These are phyloP conservation scores for Aurantiochytrium sp. DNA, from an alignment of 108 stramenopile species.

Conservation along the genomic window DNA sequence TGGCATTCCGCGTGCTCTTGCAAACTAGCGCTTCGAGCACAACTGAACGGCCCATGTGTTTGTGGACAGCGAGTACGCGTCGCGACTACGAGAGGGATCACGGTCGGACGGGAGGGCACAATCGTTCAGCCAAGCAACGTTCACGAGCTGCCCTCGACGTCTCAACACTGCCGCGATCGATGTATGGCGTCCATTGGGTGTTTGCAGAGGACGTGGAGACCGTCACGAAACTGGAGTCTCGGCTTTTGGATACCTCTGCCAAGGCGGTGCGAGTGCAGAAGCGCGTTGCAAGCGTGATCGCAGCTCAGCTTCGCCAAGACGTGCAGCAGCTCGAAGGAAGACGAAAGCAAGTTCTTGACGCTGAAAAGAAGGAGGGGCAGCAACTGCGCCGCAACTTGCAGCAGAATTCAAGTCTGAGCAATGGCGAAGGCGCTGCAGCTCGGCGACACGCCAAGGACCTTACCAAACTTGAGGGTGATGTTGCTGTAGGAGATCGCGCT, in stretches of 20 bases:
- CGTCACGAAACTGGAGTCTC: not conserved
- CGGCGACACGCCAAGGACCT: too few species aligned
- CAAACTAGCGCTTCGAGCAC: not conserved
- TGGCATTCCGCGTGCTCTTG: not conserved
- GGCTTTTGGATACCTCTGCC: not conserved
- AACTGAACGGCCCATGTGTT: not conserved
- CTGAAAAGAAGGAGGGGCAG: too few species aligned
- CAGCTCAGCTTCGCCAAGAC: not conserved
- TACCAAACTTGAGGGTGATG: too few species aligned
- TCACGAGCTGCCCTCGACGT: not conserved
- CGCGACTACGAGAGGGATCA: not conserved
- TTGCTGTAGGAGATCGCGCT: too few species aligned
- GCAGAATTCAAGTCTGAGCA: too few species aligned
- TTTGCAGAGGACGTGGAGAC: not conserved
- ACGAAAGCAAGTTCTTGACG: too few species aligned
- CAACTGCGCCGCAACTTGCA: too few species aligned
- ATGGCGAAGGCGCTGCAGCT: too few species aligned
- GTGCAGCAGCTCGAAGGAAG: not conserved
- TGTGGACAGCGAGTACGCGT: not conserved
- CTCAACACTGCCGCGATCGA: not conserved
- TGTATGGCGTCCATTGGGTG: not conserved
- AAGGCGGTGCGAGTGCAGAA: not conserved
- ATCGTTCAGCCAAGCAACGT: not conserved
- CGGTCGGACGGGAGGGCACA: not conserved
- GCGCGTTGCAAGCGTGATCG: not conserved